Evolutionary conservation across 352 stramenopile genomes (phyloP), one percentile per base, ranked within the genome.

Genomic region (Aphanomyces euteiches): DNA sequence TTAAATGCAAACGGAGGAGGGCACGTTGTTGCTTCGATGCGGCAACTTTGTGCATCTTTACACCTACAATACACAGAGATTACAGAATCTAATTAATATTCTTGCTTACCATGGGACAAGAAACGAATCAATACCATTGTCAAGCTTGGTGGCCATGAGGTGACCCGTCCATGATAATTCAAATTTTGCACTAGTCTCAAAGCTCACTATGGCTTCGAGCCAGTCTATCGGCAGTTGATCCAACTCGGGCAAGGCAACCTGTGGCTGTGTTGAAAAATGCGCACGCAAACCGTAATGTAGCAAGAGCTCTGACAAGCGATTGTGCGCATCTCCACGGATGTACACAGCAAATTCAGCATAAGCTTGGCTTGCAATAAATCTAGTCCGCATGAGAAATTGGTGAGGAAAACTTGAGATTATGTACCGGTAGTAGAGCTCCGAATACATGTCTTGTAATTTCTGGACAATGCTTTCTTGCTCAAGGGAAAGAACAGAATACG

Each of bases 341-440:
- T 95, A 95, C n/a, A 95, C 72, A 15, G 85, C 77, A 74, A 95
- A 95, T 63, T 93, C 87, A 5, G 84, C 86, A 58, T 92, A 93
- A 10, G 87, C 87, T 37, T 83, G 84, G 47, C 87, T 95, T 28
- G 85, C 90, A 19, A 95, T 70, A 57, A 95, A 95, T 3, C 59
- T 67, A 67, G 38, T 40, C 57, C 34, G 34, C 57, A 37, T 19
- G 21, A 19, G 5, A 63, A 7, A 63, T 63, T 15, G 17, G 19
- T 38, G n/a, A 50, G 8, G 1, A 66, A 50, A 38, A 19, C 34
- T 6, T 47, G 36, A 17, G 7, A 17, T 3, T 4, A 64, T 41
- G n/a, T 50, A 67, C 59, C 87, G 85, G 61, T 92, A 86, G 73
- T 93, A 95, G 8, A 95, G 70, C 72, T 95, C 87, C 28, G 91